Base-by-base conservation (phyloP, 2,329 filamentous ascomycete genomes). In the Knufia fluminis region DNA sequence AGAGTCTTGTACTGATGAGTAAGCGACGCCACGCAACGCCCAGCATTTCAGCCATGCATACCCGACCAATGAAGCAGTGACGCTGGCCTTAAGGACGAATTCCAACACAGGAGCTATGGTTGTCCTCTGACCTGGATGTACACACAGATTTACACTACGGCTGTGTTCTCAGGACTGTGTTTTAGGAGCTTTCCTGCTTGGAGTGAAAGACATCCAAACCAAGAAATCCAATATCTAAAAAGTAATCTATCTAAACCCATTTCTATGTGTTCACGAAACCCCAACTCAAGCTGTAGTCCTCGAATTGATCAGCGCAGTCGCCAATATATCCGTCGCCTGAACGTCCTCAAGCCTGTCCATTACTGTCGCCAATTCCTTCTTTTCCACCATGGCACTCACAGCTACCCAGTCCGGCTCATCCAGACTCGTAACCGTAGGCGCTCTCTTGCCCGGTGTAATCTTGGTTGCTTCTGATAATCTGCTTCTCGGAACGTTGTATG, bases 351-450 rank as follows among this genome's bases (percentile, higher is more conserved):
- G 66, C 59, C 86, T 77, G 66, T 96, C 90, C 90, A 96, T 96
- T 32, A 85, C 86, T 4, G 79, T 73, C 1, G 89, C 89, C 62
- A 94, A 84, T 61, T 78, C 78, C 72, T 87, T 91, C 72, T 87
- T 86, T 73, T 88, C 82, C 4, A 95, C 90, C 91, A 97, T 97
- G 44, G 83, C 82, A 64, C 82, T 87, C 55, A 97, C 85, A n/a
- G 91, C 90, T 31, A 96, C 88, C 91, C 91, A 97, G 48, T 83
- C 86, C 49, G 87, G 80, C 62, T 87, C 85, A 58, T 96, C 91
- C 2, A 98, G 75, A 14, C 85, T 74, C n/a, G 86, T 96, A 59
- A 97, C 77, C 1, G 91, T 97, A 2, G 92, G 87, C 1, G 92
- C 90, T 45, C 92, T 85, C 72, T 92, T 95, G 54, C 92, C 92